Evolutionary conservation across 2,329 filamentous ascomycete genomes (phyloP), one percentile per base, ranked within the genome.

Genomic region (Aspergillus pseudonomiae): DNA sequence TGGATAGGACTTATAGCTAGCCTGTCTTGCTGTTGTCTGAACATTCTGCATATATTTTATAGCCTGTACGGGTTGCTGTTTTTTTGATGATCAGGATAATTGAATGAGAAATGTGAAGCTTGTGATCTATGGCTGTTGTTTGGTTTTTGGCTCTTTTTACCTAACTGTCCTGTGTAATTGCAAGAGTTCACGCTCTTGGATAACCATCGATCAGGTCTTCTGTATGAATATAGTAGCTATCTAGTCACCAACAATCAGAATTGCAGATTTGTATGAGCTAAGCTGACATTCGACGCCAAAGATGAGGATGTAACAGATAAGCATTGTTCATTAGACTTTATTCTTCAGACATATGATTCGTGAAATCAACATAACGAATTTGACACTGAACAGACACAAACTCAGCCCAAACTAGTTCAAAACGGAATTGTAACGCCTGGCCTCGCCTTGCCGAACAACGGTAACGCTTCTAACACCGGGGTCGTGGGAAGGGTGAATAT

Each of bases 401-500:
- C 14, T 52, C 16, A 30, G 48, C 26, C 48, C 48, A 32, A 12
- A n/a, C 28, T 21, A 19, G 48, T 63, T 65, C 60, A 61, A 67
- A 55, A 59, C 41, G 58, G 39, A 64, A 70, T 68, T 66, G 65
- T 48, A 73, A 74, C 73, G 72, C 72, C 73, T 70, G 67, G 66
- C 70, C 72, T 70, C 66, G 68, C 65, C 66, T 60, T 41, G 56
- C 61, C 65, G 62, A 63, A 68, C 57, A 67, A 66, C 48, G 43
- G 57, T 62, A 66, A 71, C 72, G 72, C 72, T 74, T 72, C 70
- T 71, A 73, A 76, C 72, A 73, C 72, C 68, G 61, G 65, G 67
- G 56, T 69, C 67, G 66, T 59, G 43, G 53, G 46, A n/a, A 45
- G 28, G 10, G 45, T 45, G 48, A 34, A 59, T 59, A 43, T 56